Evolutionary conservation across 2,329 filamentous ascomycete genomes (phyloP), one percentile per base, ranked within the genome.

Genomic region (Lachnum nothofagi): DNA sequence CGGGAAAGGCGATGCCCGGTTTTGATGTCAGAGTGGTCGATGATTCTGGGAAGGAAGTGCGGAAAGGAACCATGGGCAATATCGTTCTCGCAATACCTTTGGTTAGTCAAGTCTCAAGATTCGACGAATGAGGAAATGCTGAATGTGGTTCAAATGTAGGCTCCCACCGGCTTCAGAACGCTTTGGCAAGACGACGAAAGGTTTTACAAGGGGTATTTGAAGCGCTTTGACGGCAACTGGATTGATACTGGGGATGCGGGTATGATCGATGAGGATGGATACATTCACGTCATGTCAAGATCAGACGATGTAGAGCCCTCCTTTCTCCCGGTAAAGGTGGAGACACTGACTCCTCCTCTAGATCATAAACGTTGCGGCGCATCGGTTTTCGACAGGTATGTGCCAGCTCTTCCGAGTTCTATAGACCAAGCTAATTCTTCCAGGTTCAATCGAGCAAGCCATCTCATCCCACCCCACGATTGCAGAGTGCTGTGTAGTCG

Each of bases 281-380:
- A 83, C 59, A 75, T 83, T 34, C 76, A 79, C 56, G 79, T 84
- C 57, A 82, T 83, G 80, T 77, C 77, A 34, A 70, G 80, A 34
- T 67, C 68, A 25, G 91, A 96, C 70, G 91, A 96, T 66, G 25
- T 27, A 27, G 12, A 27, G 6, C 25, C n/a, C 25, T 12, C 25
- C 12, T 27, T 12, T 27, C 25, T 27, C 6, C 6, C 25, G 25
- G 12, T 6, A 6, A 27, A 6, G 6, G 25, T 27, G 25, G 6
- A 27, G n/a, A 27, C 25, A 6, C 12, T 6, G 12, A 12, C 25
- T 27, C 25, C 25, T 27, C 12, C 25, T 6, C 6, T 27, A 27
- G 25, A 85, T 96, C 51, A 90, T 96, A 63, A 96, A 96, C 63
- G 91, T 95, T n/a, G 91, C 90, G 34, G 90, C 91, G 4, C 91